Base-by-base conservation (phyloP, 2,329 filamentous ascomycete genomes). In the Tothia fuscella region DNA sequence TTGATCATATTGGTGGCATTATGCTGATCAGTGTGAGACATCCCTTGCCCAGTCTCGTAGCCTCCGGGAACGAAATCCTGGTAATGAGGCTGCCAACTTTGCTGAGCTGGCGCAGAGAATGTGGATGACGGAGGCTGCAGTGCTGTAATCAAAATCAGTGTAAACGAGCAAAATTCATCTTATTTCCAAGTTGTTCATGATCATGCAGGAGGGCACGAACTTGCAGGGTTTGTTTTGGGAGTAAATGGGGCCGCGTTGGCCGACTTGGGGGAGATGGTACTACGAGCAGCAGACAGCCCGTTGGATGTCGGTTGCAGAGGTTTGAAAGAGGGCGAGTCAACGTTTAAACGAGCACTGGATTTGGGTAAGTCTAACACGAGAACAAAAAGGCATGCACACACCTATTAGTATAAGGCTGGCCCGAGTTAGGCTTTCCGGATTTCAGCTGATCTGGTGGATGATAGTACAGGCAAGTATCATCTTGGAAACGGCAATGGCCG, bases 271-370 rank as follows among this genome's bases (percentile, higher is more conserved):
- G 88, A 91, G 49, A 96, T 87, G 6, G 80, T 80, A 7, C 80
- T 72, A 53, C 82, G 82, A 61, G 86, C 86, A 19, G 64, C 65
- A 62, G 19, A 64, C 61, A 32, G 71, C 60, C 64, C 68, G 52
- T 68, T 67, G 45, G 62, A 20, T 4, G 28, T 64, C 10, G 69
- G 58, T 44, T 67, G 63, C 31, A 74, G 65, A 28, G 89, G 89
- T 0, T 86, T 95, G 59, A 98, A 98, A 36, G 89, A 85, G 10
- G 91, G 89, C 6, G 91, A 96, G 55, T 96, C 91, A 55, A 94
- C 91, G 60, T 93, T 98, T 50, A 98, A 71, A 21, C 81, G 70
- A 61, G 87, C 91, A 62, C 85, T 86, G 19, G 48, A 41, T 10
- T 49, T 53, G 40, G 29, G 14, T 31, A 14, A 40, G 28, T 19